Evolutionary conservation across 169 alveolate species (phyloP), one percentile per base, ranked within the genome.

Genomic region (Plasmodium fragile): DNA sequence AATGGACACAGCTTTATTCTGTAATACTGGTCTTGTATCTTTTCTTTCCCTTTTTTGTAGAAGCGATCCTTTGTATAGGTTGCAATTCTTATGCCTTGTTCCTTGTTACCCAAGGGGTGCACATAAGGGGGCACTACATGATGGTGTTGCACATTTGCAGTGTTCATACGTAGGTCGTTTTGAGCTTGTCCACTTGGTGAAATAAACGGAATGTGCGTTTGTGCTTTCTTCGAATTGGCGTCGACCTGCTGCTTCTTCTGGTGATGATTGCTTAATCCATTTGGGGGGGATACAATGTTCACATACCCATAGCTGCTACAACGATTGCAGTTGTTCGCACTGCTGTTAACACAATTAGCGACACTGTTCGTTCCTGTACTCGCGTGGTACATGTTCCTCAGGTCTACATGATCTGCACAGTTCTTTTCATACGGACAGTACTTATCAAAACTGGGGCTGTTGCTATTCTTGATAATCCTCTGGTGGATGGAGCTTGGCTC

Each of bases 1-100:
- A 69, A 83, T 30, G 82, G 92, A 16, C 92, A 83, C 73, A 83
- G n/a, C 52, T 83, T 83, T 65, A 83, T 83, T 83, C 92, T 83
- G 49, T 83, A 83, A 69, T 83, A 83, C 52, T 83, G 81, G 71
- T 69, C 81, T 32, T 83, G 69, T 36, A 69, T 30, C 11, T 43
- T 83, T 83, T 45, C 82, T 69, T 83, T 70, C 82, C 55, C 18
- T 8, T 30, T 83, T 16, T 6, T 41, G 52, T 22, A 22, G 52
- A n/a, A 77, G 52, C 65, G 75, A 22, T 28, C 75, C 13, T 65
- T 28, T 65, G 75, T 7, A 65, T 22, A 22, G 3, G 75, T 2
- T 25, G 39, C 75, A 65, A 22, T 28, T 65, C 75, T 65, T 22
- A 28, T 28, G 13, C 41, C 30, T 65, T 65, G 41, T 65, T 65